A percentile compares a stretch with the other conserved stretches of the same genome.
phyloP scores from a whole-genome alignment of 805 yeast species.

The Yarrowia sp. region DNA sequence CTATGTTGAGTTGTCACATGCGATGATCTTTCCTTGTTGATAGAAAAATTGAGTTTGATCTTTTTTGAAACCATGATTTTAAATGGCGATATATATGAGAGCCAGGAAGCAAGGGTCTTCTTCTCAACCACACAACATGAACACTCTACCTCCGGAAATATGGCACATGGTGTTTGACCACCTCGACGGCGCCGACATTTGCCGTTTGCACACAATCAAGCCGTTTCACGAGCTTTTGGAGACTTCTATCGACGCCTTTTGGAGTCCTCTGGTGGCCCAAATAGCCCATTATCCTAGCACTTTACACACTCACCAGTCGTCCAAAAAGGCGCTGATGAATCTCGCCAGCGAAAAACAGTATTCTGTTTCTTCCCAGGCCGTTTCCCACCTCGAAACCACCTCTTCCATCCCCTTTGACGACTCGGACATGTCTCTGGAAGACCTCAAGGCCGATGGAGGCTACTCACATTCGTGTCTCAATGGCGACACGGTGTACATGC shows the following conservation, averaged over 20 bases:
- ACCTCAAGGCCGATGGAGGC: conserved; percentile 9
- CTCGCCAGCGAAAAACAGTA: not conserved
- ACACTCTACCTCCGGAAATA: not conserved
- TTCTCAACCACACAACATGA: not conserved
- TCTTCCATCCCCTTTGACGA: not conserved
- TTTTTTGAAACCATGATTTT: too few species aligned
- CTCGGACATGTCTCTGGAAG: not conserved
- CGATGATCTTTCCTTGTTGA: conserved; percentile 12
- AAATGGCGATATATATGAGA: too few species aligned
- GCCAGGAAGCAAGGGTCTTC: too few species aligned
- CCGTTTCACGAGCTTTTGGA: conserved; percentile 6
- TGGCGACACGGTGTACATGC: conserved; percentile 17
- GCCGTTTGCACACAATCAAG: not conserved
- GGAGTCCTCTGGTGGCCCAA: not conserved
- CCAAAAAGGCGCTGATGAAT: not conserved
- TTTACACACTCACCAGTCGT: not conserved
- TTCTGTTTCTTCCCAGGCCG: not conserved
- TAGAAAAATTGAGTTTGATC: too few species aligned
- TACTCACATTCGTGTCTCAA: conserved; percentile 13
- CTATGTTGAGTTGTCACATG: conserved; percentile 22
- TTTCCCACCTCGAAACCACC: not conserved
- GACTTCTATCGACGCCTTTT: not conserved
- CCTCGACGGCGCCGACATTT: not conserved
- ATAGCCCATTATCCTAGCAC: not conserved
- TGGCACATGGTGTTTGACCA: conserved; percentile 11